Conservation (phyloP, 2,329 filamentous ascomycete genomes). For the Tolypocladium album region DNA sequence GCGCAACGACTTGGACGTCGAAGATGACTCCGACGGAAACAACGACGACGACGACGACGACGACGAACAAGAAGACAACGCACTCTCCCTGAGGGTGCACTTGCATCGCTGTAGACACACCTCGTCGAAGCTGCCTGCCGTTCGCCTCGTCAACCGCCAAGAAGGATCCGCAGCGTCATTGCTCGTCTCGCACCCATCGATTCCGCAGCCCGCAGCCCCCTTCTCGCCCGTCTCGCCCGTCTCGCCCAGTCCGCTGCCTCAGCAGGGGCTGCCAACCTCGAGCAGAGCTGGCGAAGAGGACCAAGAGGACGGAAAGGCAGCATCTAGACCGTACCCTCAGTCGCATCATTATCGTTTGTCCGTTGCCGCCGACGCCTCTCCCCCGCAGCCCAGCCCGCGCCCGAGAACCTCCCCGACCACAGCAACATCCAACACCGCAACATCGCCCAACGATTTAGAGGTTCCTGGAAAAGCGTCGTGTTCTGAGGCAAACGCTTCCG, state of each 20-base stretch:
- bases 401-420: not conserved
- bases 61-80: not conserved
- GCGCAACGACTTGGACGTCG: not conserved
- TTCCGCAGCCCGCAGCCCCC: not conserved
- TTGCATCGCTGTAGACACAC: not conserved
- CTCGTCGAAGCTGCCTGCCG: slow-evolving; percentile 22
- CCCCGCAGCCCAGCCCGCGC: not conserved
- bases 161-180: slow-evolving; percentile 14
- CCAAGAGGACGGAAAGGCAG: not conserved
- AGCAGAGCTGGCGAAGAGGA: not conserved
- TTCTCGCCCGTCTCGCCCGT: slow-evolving; percentile 12
- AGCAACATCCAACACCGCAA: slow-evolving; percentile 1
- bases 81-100: not conserved
- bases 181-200: slow-evolving; percentile 6
- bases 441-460: slow-evolving; percentile 1
- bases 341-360: not conserved
- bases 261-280: slow-evolving; percentile 2
- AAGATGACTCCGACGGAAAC: slow-evolving; percentile 9
- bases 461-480: slow-evolving; percentile 2
- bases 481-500: slow-evolving; percentile 8
- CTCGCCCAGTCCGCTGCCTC: slow-evolving; percentile 16
- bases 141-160: slow-evolving; percentile 40
- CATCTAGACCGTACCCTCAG: not conserved
- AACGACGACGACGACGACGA: not conserved
- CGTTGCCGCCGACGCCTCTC: not conserved